Percentiles rank a stretch among this genome's conserved stretches.
These are phyloP conservation scores for Phialophora macrospora DNA, from an alignment of 2,329 filamentous ascomycete genomes.

Conservation along the genomic window DNA sequence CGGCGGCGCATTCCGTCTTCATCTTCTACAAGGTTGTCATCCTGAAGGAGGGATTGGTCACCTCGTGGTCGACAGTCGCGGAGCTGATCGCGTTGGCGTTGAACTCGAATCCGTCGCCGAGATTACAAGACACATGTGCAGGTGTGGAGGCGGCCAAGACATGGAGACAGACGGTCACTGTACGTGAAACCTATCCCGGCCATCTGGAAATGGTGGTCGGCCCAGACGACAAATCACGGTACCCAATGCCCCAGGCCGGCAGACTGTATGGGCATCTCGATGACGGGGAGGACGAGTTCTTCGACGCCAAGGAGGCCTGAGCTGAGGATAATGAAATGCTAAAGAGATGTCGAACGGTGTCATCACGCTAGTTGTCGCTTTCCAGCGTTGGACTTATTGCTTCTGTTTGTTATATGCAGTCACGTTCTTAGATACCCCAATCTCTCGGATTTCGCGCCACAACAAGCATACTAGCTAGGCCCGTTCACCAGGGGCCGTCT, in stretches of 20 bases:
- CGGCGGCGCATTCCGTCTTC: slow-evolving; percentile 20
- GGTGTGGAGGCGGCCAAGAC: slow-evolving; percentile 27
- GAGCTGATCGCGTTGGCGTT: slow-evolving; percentile 31
- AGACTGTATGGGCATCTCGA: slow-evolving; percentile 21
- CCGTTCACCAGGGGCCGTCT: not conserved
- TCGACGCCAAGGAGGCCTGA: slow-evolving; percentile 4
- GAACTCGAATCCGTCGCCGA: slow-evolving; percentile 29
- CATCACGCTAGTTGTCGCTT: no score
- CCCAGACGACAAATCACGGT: slow-evolving; percentile 19
- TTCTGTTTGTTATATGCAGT: not conserved
- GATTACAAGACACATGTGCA: slow-evolving; percentile 31
- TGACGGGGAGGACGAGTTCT: not conserved
- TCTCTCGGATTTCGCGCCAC: not conserved
- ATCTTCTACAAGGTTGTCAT: slow-evolving; percentile 28
- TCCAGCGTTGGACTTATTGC: not conserved
- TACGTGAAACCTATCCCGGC: slow-evolving; percentile 26
- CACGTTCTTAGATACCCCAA: not conserved
- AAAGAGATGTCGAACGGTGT: not conserved
- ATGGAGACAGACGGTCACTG: slow-evolving; percentile 29
- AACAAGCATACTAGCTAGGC: not conserved
- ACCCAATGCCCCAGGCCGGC: slow-evolving; percentile 18
- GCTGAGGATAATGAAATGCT: not conserved
- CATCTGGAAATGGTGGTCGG: slow-evolving; percentile 32
- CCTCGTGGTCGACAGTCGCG: slow-evolving; percentile 29
- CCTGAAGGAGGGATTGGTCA: slow-evolving; percentile 25